Conservation (phyloP, 164 flowering plant species). For the Protea cynaroides region DNA sequence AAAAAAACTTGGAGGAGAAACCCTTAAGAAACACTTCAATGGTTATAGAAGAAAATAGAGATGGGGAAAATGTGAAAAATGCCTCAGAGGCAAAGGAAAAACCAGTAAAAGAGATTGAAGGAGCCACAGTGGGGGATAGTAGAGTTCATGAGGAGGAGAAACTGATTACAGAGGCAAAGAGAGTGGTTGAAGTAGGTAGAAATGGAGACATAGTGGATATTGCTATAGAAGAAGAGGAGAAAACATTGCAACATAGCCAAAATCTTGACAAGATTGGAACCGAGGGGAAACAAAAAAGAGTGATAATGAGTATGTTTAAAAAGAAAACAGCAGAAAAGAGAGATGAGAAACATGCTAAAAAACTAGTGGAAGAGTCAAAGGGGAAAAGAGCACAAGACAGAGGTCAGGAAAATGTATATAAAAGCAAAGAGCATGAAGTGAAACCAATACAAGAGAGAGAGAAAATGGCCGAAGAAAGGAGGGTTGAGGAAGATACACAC, state of each 20-base stretch:
- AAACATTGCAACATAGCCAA: neutral
- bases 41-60: neutral
- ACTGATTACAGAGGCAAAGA: neutral
- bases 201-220: neutral
- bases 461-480: neutral
- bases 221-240: neutral
- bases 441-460: slow-evolving; percentile 2
- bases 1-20: slow-evolving; percentile 1
- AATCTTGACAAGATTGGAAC: slow-evolving; percentile 1
- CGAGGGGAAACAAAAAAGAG: neutral
- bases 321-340: too few species aligned
- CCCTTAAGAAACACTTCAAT: neutral
- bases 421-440: slow-evolving; percentile 1
- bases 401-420: slow-evolving; percentile 4
- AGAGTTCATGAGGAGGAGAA: neutral
- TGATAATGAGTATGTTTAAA: too few species aligned
- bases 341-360: too few species aligned
- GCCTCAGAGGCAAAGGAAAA: slow-evolving; percentile 1
- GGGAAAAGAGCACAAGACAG: too few species aligned
- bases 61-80: slow-evolving; percentile 1
- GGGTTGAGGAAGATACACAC: slow-evolving; percentile 2
- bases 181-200: neutral
- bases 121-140: neutral
- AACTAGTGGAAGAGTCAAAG: too few species aligned
- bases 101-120: neutral